Conservation (phyloP, 1,284 basidiomycete species). For the Papiliotrema terrestris region DNA sequence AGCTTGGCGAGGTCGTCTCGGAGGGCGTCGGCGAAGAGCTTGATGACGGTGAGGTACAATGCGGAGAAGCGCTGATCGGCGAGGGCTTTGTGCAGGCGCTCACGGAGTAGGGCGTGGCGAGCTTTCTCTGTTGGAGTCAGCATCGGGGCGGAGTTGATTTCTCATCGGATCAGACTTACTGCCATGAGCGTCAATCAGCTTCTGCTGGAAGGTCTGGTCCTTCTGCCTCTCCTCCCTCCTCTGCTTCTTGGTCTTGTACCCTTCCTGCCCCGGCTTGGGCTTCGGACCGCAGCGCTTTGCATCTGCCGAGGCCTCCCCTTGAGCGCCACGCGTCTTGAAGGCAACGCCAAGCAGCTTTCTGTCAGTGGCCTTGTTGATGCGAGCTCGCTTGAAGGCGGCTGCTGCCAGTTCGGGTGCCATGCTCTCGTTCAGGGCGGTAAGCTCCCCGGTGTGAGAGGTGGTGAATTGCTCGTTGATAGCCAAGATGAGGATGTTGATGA, state of each 20-base stretch:
- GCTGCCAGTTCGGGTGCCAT: constrained; percentile 12
- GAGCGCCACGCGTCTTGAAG: background rate
- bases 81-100: constrained; percentile 5
- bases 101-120: constrained; percentile 31
- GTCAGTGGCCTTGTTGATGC: background rate
- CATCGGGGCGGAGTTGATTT: background rate
- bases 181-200: constrained; percentile 12
- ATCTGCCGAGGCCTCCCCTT: no score
- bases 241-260: background rate
- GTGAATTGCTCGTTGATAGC: constrained; percentile 28
- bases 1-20: constrained; percentile 53
- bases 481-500: constrained; percentile 28
- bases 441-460: background rate
- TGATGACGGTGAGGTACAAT: constrained; percentile 61
- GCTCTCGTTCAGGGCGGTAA: constrained; percentile 20
- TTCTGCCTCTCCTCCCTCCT: background rate
- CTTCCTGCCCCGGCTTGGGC: background rate
- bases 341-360: background rate
- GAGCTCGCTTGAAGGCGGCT: background rate
- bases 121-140: constrained; percentile 19
- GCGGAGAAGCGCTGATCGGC: constrained; percentile 56
- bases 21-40: constrained; percentile 59
- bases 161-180: constrained; percentile 15
- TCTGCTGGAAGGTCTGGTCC: constrained; percentile 4
- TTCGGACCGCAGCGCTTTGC: no score